Percentiles rank a stretch among this genome's conserved stretches.
Conservation (phyloP, 305 asterid species). For the Fraxinus sp. region DNA sequence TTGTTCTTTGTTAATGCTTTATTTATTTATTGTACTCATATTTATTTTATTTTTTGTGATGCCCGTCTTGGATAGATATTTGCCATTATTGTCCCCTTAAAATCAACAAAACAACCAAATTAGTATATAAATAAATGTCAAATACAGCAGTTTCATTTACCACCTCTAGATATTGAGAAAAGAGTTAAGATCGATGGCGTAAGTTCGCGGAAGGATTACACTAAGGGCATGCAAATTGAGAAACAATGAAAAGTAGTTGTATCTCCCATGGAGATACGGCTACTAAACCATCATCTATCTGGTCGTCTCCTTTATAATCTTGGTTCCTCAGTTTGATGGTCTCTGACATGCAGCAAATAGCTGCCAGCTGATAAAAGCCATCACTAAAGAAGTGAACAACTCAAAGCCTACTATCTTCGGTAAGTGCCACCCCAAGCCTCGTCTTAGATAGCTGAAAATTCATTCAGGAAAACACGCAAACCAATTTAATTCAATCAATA, state of each 20-base stretch:
- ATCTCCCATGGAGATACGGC: neutral
- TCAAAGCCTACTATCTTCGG: conserved; percentile 86
- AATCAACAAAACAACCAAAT: neutral
- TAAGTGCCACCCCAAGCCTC: conserved; percentile 88
- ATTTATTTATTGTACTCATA: neutral
- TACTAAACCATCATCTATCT: conserved; percentile 4
- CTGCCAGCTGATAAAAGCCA: conserved; percentile 99
- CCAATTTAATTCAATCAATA: neutral
- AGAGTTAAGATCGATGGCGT: neutral
- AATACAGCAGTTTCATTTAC: neutral
- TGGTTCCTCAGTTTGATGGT: conserved; percentile 53
- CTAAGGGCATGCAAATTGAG: neutral
- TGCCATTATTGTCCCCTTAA: neutral
- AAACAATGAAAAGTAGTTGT: neutral
- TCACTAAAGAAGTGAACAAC: conserved; percentile 72
- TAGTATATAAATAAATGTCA: neutral
- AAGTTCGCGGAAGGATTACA: neutral
- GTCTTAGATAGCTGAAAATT: conserved; percentile 73
- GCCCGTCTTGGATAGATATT: neutral
- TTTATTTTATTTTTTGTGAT: neutral
- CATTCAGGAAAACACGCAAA: neutral
- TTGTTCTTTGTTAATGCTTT: neutral
- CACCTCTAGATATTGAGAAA: neutral
- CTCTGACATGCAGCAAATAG: conserved; percentile 82
- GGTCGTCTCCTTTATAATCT: neutral